A percentile compares a stretch with the other conserved stretches of the same genome.
These are phyloP conservation scores for Blastobotrys attinorum DNA, from an alignment of 805 yeast genomes.

Conservation along the genomic window DNA sequence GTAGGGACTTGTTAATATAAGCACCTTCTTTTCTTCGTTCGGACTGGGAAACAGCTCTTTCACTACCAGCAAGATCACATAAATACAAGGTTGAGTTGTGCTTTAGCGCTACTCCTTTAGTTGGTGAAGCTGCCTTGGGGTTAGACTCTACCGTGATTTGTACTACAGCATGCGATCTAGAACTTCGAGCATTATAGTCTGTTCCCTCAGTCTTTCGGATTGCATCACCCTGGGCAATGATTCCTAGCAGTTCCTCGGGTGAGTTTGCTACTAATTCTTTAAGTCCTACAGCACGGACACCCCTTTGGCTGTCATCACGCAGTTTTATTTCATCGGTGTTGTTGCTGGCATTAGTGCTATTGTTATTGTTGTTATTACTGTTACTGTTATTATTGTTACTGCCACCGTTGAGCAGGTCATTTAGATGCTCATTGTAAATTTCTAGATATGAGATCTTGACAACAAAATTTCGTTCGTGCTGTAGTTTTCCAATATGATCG, in stretches of 20 bases:
- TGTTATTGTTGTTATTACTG: too few species aligned
- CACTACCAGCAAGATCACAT: conserved; percentile 97
- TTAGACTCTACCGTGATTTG: conserved; percentile 48
- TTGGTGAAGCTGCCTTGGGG: conserved; percentile 29
- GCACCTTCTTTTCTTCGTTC: conserved; percentile 93
- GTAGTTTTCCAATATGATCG: conserved; percentile 30
- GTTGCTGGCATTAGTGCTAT: too few species aligned
- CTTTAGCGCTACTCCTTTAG: background rate
- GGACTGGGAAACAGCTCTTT: conserved; percentile 61
- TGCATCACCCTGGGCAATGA: conserved; percentile 62
- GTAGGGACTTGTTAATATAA: conserved; percentile 79
- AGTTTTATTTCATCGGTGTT: conserved; percentile 67
- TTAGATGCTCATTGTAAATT: conserved; percentile 80
- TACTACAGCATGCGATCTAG: conserved; percentile 87
- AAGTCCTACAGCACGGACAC: conserved; percentile 70
- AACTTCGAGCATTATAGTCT: conserved; percentile 78
- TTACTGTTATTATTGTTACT: too few species aligned
- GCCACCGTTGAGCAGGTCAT: conserved; percentile 54
- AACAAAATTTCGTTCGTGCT: conserved; percentile 30
- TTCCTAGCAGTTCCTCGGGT: conserved; percentile 51
- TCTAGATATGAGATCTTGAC: conserved; percentile 70
- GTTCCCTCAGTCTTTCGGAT: conserved; percentile 79
- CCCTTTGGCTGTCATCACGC: conserved; percentile 61
- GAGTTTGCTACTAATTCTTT: conserved; percentile 49
- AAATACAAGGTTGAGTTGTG: conserved; percentile 58